phyloP scores from a whole-genome alignment of 768 basidiomycete genomes.

The Arthromyces matolae region DNA sequence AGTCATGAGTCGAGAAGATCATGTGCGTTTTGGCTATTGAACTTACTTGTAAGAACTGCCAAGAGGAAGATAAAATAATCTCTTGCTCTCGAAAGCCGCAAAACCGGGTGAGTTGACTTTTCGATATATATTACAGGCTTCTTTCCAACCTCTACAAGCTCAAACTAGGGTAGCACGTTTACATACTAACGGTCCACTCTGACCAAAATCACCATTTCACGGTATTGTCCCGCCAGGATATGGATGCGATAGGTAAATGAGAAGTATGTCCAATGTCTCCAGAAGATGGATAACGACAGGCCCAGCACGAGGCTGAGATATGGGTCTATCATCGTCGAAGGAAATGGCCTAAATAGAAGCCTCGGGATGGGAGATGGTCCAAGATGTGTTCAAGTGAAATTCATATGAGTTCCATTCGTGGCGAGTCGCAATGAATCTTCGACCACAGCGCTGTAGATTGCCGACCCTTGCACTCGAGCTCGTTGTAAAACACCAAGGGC shows the following conservation, averaged over 20 bases:
- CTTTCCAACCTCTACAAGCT: constrained; percentile 22
- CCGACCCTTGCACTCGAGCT: constrained; percentile 26
- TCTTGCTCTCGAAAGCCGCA: constrained; percentile 18
- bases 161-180: constrained; percentile 16
- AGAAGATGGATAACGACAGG: constrained; percentile 3
- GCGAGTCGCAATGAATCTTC: constrained; percentile 25
- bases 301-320: neutral
- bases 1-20: no score
- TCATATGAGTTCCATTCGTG: constrained; percentile 34
- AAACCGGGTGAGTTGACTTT: no score
- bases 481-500: constrained; percentile 25
- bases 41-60: constrained; percentile 20
- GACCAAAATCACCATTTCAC: constrained; percentile 45
- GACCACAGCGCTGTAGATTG: constrained; percentile 42
- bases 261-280: constrained; percentile 16
- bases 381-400: constrained; percentile 19
- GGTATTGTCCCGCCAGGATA: constrained; percentile 38
- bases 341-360: neutral
- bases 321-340: neutral
- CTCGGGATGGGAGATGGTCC: neutral
- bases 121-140: constrained; percentile 2
- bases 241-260: constrained; percentile 48
- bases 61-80: constrained; percentile 23
- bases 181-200: constrained; percentile 40
- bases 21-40: no score